Conservation (phyloP, 1,284 basidiomycete genomes). For the Dichomitus squalens region DNA sequence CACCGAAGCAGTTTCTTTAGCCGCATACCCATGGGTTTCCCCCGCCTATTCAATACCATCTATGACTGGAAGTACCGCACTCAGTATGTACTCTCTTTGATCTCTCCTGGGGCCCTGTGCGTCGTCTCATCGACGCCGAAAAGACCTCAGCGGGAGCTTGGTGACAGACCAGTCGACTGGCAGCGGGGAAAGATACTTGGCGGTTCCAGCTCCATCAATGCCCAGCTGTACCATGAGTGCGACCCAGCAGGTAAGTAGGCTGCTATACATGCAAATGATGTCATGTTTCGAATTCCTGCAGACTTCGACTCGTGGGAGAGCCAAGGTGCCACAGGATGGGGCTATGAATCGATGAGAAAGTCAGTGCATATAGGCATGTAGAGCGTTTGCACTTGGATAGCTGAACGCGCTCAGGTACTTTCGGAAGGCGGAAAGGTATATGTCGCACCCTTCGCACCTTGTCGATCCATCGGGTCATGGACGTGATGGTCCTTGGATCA, state of each 20-base stretch:
- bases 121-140: too few relatives aligned
- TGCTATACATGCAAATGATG: too few relatives aligned
- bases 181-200: conserved; percentile 23
- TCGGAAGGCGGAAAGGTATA: too few relatives aligned
- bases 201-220: conserved; percentile 23
- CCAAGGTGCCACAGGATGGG: conserved; percentile 40
- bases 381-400: conserved; percentile 25
- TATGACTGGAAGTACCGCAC: too few relatives aligned
- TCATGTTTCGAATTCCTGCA: not conserved
- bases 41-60: too few relatives aligned
- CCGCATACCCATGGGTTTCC: too few relatives aligned
- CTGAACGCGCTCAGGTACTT: conserved; percentile 36
- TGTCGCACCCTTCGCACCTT: too few relatives aligned
- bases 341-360: conserved; percentile 35
- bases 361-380: conserved; percentile 22
- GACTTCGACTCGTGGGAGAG: conserved; percentile 45
- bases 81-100: too few relatives aligned
- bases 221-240: conserved; percentile 21
- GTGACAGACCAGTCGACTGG: conserved; percentile 14
- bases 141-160: too few relatives aligned
- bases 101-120: too few relatives aligned
- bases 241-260: conserved; percentile 20
- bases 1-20: conserved; percentile 14
- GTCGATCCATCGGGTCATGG: too few relatives aligned
- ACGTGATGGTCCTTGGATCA: too few relatives aligned